A percentile compares a stretch with the other conserved stretches of the same genome.
Conservation (phyloP, 2,329 filamentous ascomycete genomes). For the Setomelanomma holmii region DNA sequence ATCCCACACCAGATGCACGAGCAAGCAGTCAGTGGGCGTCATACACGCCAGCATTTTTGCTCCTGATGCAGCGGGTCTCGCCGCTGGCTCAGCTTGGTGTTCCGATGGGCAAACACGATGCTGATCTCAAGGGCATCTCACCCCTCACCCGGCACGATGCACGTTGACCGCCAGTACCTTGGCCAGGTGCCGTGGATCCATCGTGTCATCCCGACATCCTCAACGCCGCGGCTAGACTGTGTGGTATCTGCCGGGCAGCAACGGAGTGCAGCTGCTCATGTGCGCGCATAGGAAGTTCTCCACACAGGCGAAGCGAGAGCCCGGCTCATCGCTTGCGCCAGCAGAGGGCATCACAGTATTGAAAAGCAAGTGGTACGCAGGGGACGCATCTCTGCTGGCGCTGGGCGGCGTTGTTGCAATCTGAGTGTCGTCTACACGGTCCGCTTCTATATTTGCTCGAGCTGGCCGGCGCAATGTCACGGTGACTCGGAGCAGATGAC, state of each 20-base stretch:
- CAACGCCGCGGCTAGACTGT: constrained; percentile 24
- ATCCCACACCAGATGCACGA: constrained; percentile 17
- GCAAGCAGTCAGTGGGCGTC: constrained; percentile 11
- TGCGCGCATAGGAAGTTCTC: constrained; percentile 28
- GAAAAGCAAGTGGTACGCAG: constrained; percentile 1
- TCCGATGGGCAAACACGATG: constrained; percentile 13
- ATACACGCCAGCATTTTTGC: constrained; percentile 1
- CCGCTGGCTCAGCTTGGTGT: constrained; percentile 20
- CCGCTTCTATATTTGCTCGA: constrained; percentile 26
- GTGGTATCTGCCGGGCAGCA: constrained; percentile 22
- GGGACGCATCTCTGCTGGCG: neutral
- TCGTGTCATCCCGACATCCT: constrained; percentile 12
- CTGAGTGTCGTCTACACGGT: constrained; percentile 33
- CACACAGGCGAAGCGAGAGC: constrained; percentile 12
- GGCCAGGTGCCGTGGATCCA: constrained; percentile 22
- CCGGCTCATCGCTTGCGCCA: neutral
- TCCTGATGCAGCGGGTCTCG: constrained; percentile 27
- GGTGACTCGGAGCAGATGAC: constrained; percentile 20
- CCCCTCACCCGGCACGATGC: constrained; percentile 18
- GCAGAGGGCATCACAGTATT: neutral
- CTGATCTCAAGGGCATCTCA: constrained; percentile 17
- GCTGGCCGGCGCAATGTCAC: constrained; percentile 10
- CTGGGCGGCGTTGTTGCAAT: constrained; percentile 25
- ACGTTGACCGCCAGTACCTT: constrained; percentile 12
- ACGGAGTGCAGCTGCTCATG: constrained; percentile 28